Percentiles rank a stretch among this genome's conserved stretches.
Evolutionary conservation across 2,329 filamentous ascomycete species (phyloP).

Genomic region (Monosporascus cannonballus): DNA sequence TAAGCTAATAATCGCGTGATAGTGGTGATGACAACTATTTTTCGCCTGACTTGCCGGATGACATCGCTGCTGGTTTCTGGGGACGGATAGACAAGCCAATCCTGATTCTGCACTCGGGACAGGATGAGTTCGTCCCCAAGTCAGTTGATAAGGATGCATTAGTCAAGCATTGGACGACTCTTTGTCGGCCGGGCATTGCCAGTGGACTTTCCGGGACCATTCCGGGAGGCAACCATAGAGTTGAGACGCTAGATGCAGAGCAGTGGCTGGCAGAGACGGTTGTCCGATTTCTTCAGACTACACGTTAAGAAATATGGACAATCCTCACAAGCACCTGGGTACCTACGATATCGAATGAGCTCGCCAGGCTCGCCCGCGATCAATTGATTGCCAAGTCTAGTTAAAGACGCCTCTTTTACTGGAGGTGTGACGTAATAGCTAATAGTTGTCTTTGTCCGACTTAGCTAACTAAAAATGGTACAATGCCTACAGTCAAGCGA

Average conservation of each 20-base stretch:
- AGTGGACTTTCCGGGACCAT: conserved; percentile 48
- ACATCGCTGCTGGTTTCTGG: conserved; percentile 58
- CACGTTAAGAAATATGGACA: conserved; percentile 3
- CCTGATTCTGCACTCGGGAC: conserved; percentile 57
- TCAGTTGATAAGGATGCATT: conserved; percentile 51
- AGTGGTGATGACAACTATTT: conserved; percentile 82
- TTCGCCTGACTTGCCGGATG: conserved; percentile 63
- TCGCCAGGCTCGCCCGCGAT: no score
- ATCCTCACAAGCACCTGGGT: no score
- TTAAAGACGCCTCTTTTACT: no score
- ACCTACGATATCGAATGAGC: no score
- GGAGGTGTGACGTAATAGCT: no score
- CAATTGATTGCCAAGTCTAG: no score
- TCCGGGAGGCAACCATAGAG: conserved; percentile 46
- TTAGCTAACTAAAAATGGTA: not conserved
- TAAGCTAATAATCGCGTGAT: conserved; percentile 2
- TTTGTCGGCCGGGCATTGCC: conserved; percentile 35
- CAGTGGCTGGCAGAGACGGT: conserved; percentile 45
- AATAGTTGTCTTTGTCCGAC: not conserved
- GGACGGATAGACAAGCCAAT: conserved; percentile 53
- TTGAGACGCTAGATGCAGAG: conserved; percentile 38
- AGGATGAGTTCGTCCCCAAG: conserved; percentile 59
- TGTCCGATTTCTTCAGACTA: conserved; percentile 35
- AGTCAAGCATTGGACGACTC: conserved; percentile 49
- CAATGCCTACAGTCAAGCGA: no score